Base-by-base conservation (phyloP, 2,329 filamentous ascomycete species). In the Colletotrichum lini region DNA sequence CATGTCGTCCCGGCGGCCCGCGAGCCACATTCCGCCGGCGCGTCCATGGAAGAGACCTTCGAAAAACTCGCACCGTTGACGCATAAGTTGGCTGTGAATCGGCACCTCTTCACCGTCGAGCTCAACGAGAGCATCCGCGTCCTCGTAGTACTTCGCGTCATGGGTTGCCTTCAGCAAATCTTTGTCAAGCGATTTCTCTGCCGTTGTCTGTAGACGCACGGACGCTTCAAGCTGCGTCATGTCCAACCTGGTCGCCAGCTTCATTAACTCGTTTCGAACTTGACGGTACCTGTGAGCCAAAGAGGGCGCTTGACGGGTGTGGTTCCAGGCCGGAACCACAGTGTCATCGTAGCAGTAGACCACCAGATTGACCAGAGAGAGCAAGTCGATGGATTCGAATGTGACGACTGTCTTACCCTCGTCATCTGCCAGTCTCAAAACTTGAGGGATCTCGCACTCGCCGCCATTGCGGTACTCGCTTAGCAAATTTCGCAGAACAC, bases 31-130 rank as follows among this genome's bases (percentile, higher is more conserved):
- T 0, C 96, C 96, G 50, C 89, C 88, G 9, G 96, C 94, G 53
- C 94, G 91, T n/a, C 96, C 96, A 75, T 94, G 87, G 80, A 98
- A 98, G 53, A 99, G 86, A 1, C 93, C 93, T 73, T 96, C 87
- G 74, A 99, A 99, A 86, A 98, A 99, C 0, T 94, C 95, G 76
- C 95, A 98, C 74, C 96, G 88, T 76, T 92, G 91, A 74, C 94
- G 95, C 45, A 98, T 80, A 4, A 98, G 81, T 5, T 91, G 86
- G 74, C 94, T 96, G 77, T 99, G 96, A 1, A 93, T 91, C 16
- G 85, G 84, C 44, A 95, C 83, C 38, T 91, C 91, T n/a, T 89
- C 89, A 26, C 91, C 93, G 70, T 93, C 90, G 13, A 98, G 86
- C 75, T 98, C 91, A 21, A 98, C 84, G 7, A 96, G 79, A 8